These are phyloP conservation scores for Solanum lignicaule DNA, from an alignment of 257 asterid genomes.

Conservation along the genomic window DNA sequence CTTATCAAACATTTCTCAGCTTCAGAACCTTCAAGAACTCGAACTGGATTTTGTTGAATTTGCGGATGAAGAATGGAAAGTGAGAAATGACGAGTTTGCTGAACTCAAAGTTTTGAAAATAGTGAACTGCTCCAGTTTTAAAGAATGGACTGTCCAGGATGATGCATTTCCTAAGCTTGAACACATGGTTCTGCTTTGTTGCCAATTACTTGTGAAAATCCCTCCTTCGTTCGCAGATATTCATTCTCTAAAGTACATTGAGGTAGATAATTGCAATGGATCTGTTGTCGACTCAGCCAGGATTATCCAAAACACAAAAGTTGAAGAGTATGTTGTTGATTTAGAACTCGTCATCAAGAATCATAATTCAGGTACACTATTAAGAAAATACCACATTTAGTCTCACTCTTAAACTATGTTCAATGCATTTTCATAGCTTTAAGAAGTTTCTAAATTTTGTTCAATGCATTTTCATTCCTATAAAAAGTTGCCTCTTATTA, in stretches of 20 bases:
- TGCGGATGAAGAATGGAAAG: accelerated
- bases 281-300: no score
- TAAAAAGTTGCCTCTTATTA: background rate
- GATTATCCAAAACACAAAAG: no score
- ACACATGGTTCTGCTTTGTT: background rate
- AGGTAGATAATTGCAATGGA: no score
- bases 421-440: background rate
- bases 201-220: background rate
- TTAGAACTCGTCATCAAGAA: no score
- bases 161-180: background rate
- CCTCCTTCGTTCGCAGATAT: background rate
- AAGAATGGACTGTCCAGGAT: accelerated
- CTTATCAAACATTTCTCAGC: background rate
- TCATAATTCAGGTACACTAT: no score
- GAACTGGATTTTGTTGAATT: background rate
- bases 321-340: accelerated
- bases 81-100: accelerated
- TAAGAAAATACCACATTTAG: no score
- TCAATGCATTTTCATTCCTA: background rate
- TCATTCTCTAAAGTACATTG: no score
- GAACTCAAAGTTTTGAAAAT: background rate
- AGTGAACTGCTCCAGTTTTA: background rate
- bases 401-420: background rate
- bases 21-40: background rate
- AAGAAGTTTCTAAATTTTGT: no score